phyloP scores from a whole-genome alignment of 2,329 filamentous ascomycete genomes.

The Colletotrichum falcatum region DNA sequence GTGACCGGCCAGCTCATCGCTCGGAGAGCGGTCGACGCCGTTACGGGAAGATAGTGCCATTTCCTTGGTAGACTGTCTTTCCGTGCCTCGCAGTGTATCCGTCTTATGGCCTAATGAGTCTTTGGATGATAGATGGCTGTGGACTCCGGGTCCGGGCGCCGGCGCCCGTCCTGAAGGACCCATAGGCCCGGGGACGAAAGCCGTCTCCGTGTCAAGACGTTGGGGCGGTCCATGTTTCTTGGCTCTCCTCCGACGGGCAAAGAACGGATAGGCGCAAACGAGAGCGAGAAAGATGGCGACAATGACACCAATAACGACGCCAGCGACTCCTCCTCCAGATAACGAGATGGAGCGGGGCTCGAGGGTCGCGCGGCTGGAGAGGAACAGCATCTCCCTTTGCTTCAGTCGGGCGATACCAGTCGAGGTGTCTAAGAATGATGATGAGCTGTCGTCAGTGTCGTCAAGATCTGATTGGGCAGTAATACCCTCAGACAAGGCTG shows the following conservation, averaged over 20 bases:
- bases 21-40: conserved; percentile 20
- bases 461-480: conserved; percentile 41
- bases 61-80: conserved; percentile 31
- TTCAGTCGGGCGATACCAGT: conserved; percentile 23
- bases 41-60: conserved; percentile 23
- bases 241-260: conserved; percentile 50
- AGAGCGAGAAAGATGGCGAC: conserved; percentile 47
- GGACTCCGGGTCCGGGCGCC: conserved; percentile 24
- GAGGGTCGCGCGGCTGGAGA: conserved; percentile 44
- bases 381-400: conserved; percentile 11
- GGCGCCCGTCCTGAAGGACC: conserved; percentile 49
- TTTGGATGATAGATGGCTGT: conserved; percentile 32
- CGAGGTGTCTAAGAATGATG: conserved; percentile 23
- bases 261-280: conserved; percentile 55
- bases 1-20: conserved; percentile 12
- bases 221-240: conserved; percentile 43
- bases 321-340: conserved; percentile 52
- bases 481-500: conserved; percentile 42
- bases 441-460: conserved; percentile 37
- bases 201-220: conserved; percentile 49
- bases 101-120: conserved; percentile 31
- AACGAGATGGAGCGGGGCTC: conserved; percentile 46
- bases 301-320: conserved; percentile 52
- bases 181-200: conserved; percentile 42
- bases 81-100: conserved; percentile 24